Base-by-base conservation (phyloP, 2,329 filamentous ascomycete species). In the Exophiala mesophila region DNA sequence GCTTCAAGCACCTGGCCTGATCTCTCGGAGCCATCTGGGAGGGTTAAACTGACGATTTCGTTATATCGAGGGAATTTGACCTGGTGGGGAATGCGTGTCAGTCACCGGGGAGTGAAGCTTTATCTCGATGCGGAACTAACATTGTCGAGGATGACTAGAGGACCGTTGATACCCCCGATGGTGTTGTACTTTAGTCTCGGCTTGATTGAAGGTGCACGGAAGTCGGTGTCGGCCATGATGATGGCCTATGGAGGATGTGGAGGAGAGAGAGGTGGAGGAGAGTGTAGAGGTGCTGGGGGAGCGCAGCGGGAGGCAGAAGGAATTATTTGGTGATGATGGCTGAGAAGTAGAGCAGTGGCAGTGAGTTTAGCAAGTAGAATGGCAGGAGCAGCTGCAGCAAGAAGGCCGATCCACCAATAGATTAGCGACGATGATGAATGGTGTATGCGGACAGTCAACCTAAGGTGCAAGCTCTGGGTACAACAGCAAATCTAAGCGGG, bases 41-140 rank as follows among this genome's bases (percentile, higher is more conserved):
- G 81, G 26, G 90, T 97, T 67, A 98, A 71, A 51, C 85, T 88
- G 55, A 98, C 92, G 65, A 98, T 98, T 72, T 98, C 92, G 70
- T 96, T 97, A 77, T 86, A 98, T 64, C 82, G 78, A 52, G 92
- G 92, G 67, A 88, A 94, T 83, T 98, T 98, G 75, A 98, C 88
- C 86, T 94, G 62, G 6, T 38, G 42, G 37, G 9, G 13, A 13
- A 32, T 23, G 16, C 42, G 1, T 10, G 47, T 62, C 21, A 60
- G 57, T 24, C 37, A 40, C 30, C 10, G 29, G 36, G 13, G 17
- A 16, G 32, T 36, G 24, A 26, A 43, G 45, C 33, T 37, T 3
- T 20, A 23, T 30, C 17, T 42, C 33, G 35, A 32, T 55, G 33
- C 30, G 13, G 38, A 48, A 71, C 82, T 57, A 67, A 94, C 90